These are phyloP conservation scores for Hemisphaericaspora xylanilytica DNA, from an alignment of 1,139 yeast species.

Conservation along the genomic window DNA sequence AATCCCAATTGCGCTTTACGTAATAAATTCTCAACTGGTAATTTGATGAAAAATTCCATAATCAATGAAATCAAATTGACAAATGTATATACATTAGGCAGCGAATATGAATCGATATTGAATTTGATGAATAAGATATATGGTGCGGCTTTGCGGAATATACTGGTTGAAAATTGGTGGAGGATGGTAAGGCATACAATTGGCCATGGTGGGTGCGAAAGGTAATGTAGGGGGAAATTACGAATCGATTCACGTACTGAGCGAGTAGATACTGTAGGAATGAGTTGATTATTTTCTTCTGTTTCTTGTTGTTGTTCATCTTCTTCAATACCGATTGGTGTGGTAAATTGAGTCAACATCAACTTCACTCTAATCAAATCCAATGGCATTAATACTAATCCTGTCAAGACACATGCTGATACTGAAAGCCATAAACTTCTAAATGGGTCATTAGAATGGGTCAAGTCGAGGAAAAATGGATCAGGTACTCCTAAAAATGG, in stretches of 20 bases:
- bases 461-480: constrained; percentile 79
- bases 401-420: constrained; percentile 70
- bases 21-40: constrained; percentile 85
- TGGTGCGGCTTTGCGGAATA: constrained; percentile 71
- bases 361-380: constrained; percentile 78
- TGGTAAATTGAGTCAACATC: constrained; percentile 56
- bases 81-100: constrained; percentile 57
- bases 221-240: constrained; percentile 37
- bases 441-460: constrained; percentile 77
- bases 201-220: constrained; percentile 55
- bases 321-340: constrained; percentile 15
- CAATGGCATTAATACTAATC: constrained; percentile 75
- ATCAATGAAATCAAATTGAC: constrained; percentile 57
- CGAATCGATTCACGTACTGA: constrained; percentile 41
- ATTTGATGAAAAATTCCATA: constrained; percentile 66
- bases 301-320: constrained; percentile 4
- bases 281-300: too few relatives aligned
- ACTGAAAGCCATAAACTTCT: constrained; percentile 66
- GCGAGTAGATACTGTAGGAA: constrained; percentile 28
- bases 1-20: constrained; percentile 79
- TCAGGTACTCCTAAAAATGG: constrained; percentile 86
- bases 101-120: constrained; percentile 66
- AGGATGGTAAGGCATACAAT: constrained; percentile 54
- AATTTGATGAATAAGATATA: constrained; percentile 62
- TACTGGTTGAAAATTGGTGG: constrained; percentile 59